Conservation (phyloP, 2,329 filamentous ascomycete genomes). For the Pleomassaria siparia region DNA sequence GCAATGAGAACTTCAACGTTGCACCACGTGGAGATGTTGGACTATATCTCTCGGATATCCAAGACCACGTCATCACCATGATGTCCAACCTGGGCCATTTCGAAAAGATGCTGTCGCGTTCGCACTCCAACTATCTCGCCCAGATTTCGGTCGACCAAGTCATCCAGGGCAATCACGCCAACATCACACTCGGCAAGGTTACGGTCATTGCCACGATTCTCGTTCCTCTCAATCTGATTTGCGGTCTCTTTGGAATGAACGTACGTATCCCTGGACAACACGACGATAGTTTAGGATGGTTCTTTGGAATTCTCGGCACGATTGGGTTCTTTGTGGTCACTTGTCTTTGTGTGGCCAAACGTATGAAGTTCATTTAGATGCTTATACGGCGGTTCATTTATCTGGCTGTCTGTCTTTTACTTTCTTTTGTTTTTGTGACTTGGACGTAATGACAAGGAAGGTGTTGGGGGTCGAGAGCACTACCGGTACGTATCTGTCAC, state of each 20-base stretch:
- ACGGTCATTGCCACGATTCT: constrained; percentile 91
- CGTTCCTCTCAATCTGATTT: constrained; percentile 93
- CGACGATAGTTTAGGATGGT: constrained; percentile 52
- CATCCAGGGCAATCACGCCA: constrained; percentile 82
- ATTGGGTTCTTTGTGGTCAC: constrained; percentile 51
- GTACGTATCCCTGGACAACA: constrained; percentile 68
- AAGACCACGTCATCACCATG: constrained; percentile 99
- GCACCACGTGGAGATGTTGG: constrained; percentile 96
- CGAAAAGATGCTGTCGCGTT: constrained; percentile 93
- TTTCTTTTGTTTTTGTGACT: neutral
- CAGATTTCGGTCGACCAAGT: constrained; percentile 93
- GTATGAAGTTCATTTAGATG: constrained; percentile 44
- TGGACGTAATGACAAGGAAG: no score
- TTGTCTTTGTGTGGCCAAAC: constrained; percentile 47
- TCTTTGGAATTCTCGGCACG: constrained; percentile 61
- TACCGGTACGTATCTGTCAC: no score
- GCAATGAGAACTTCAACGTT: constrained; percentile 95
- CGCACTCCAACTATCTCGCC: constrained; percentile 94
- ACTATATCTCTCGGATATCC: constrained; percentile 94
- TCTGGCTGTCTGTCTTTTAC: neutral
- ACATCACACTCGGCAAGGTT: constrained; percentile 90
- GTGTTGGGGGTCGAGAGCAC: no score
- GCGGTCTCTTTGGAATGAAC: constrained; percentile 87
- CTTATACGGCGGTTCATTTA: neutral
- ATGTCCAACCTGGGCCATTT: constrained; percentile 95